Evolutionary conservation across 2,329 filamentous ascomycete genomes (phyloP).

Genomic region (Cladosporium colombiae): DNA sequence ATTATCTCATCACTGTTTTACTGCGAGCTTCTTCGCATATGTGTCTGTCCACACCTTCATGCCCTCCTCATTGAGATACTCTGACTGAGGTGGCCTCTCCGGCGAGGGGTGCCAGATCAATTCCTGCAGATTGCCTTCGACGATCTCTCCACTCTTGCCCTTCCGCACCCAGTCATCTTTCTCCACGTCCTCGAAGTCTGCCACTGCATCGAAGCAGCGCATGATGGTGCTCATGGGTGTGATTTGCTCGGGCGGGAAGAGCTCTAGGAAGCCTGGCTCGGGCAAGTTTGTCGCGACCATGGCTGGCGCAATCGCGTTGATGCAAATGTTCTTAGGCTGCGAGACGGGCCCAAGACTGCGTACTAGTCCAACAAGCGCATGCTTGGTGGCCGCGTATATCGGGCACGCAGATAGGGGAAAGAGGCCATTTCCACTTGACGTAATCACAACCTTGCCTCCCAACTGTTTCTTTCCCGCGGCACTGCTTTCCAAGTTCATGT

Average conservation of each 20-base stretch:
- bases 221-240: conserved; percentile 45
- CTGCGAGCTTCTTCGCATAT: conserved; percentile 29
- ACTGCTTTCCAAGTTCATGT: conserved; percentile 34
- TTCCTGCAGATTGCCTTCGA: conserved; percentile 33
- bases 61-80: conserved; percentile 27
- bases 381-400: conserved; percentile 47
- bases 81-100: conserved; percentile 23
- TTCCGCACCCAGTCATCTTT: conserved; percentile 29
- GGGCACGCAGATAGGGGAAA: conserved; percentile 39
- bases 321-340: conserved; percentile 39
- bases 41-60: conserved; percentile 31
- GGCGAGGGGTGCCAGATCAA: conserved; percentile 31
- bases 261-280: conserved; percentile 40
- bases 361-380: conserved; percentile 44
- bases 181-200: conserved; percentile 29
- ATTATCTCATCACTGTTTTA: conserved; percentile 29
- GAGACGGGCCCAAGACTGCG: conserved; percentile 39
- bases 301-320: conserved; percentile 46
- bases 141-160: conserved; percentile 31
- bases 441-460: conserved; percentile 39
- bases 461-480: conserved; percentile 23
- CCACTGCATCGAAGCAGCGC: conserved; percentile 42
- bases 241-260: conserved; percentile 43
- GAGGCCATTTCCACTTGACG: conserved; percentile 37
- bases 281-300: conserved; percentile 43